Base-by-base conservation (phyloP, 116 monocot genomes). In the Iris pallida region DNA sequence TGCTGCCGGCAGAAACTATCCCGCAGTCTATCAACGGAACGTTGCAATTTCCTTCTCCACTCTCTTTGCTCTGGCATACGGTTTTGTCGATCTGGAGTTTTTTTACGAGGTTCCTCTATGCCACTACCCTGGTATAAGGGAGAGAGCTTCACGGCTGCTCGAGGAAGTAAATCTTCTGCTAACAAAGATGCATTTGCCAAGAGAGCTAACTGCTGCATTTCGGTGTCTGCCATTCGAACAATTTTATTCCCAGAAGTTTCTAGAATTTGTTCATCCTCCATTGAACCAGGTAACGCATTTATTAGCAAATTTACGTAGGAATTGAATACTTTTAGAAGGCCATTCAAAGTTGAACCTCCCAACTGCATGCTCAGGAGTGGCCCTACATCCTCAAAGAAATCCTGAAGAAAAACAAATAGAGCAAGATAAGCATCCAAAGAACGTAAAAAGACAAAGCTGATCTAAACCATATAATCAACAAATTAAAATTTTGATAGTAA, bases 321-420 rank as follows among this genome's bases (percentile, higher is more conserved):
- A 60, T 70, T 85, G 51, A 92, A 92, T 45, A 79, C 88, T 75
- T 86, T 72, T 14, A 82, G 68, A 75, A 92, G 82, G 42, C 92
- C 88, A 66, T 86, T 85, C 76, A 92, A 71, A 12, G 86, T 79
- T 13, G 83, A 83, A 52, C 83, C 81, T 48, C 83, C 83, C 46
- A 88, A 77, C 49, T 92, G 92, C 81, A 86, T 79, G 43, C 81
- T 92, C 45, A 85, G 57, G 46, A 92, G 81, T 53, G 92, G 92
- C 16, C 92, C 83, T 20, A 86, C 88, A 73, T 92, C 92, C 73
- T 92, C 92, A 55, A 92, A 80, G 65, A 92, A 88, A 73, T 92
- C 92, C 92, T 92, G 76, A 20, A 77, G 76, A 76, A 73, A 48
- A 14, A 45, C 42, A 48, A 48, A 6, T 5, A 48, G 9, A 6